phyloP scores from a whole-genome alignment of 345 rosid species.

The Rhodamnia argentea region DNA sequence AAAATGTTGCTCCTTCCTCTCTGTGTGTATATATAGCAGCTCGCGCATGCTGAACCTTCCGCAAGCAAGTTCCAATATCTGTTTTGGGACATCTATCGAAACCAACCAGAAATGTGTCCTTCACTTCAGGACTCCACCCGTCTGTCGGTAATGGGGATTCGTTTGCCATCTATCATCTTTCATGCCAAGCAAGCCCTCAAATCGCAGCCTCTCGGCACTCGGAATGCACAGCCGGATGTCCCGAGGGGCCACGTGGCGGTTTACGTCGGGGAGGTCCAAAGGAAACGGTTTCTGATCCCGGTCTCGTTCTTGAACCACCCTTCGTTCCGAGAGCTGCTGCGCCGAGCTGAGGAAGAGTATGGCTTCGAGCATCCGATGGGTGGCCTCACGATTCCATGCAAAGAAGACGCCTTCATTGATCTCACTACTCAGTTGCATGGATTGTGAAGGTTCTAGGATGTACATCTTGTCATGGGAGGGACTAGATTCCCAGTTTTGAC shows the following conservation, averaged over 20 bases:
- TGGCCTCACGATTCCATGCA: slow-evolving; percentile 40
- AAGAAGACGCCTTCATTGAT: slow-evolving; percentile 24
- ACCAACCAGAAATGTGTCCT: not conserved
- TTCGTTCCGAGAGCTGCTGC: slow-evolving; percentile 27
- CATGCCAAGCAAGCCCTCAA: slow-evolving; percentile 17
- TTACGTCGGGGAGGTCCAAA: slow-evolving; percentile 30
- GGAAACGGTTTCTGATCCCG: slow-evolving; percentile 27
- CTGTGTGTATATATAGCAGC: not conserved
- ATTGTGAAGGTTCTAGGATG: not conserved
- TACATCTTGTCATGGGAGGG: not conserved
- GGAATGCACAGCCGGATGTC: slow-evolving; percentile 8
- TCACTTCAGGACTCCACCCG: not conserved
- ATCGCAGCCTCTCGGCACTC: not conserved
- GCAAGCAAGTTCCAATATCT: not conserved
- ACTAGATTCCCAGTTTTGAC: not conserved
- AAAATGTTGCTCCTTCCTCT: not conserved
- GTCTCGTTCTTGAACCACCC: slow-evolving; percentile 33
- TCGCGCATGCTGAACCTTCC: not conserved
- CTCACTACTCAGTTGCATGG: slow-evolving; percentile 13
- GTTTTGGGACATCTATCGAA: not conserved
- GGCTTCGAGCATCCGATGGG: slow-evolving; percentile 39
- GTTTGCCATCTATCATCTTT: slow-evolving; percentile 10
- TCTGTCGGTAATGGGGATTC: slow-evolving; percentile 14
- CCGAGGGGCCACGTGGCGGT: slow-evolving; percentile 32
- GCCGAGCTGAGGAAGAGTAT: slow-evolving; percentile 22